Evolutionary conservation across 257 asterid genomes (phyloP), one percentile per base, ranked within the genome.

Genomic region (Misopates orontium): DNA sequence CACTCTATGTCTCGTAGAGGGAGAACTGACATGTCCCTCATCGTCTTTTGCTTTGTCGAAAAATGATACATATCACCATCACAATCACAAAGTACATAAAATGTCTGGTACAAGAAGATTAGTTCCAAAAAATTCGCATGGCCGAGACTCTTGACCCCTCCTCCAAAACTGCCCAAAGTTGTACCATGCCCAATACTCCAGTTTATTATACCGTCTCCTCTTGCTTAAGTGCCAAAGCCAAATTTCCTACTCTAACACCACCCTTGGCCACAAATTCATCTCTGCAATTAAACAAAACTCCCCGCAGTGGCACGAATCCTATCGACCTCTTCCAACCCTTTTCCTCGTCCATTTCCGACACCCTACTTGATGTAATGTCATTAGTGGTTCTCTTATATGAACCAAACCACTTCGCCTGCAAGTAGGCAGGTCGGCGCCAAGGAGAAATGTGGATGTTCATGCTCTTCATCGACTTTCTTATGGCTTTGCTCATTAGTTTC

Each of bases 381-480:
- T 73, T 83, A 3, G 65, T 69, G n/a, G 86, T 84, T 65, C 96
- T 67, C 60, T 65, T 86, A 22, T 77, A 77, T 1, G 85, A 57
- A 11, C 80, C 77, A 11, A 85, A 76, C 97, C 97, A 89, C 69
- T 85, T 89, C n/a, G 86, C 70, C 48, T 86, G 83, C 85, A 77
- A 57, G 80, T 83, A 83, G 12, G 68, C 54, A 4, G 31, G 74
- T 66, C 89, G 78, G 62, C 97, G 85, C 95, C 97, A 89, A 1
- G 97, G 95, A 13, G 97, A 86, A 59, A 87, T 73, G 39, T 55
- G 58, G 25, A 89, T 74, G 23, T 70, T 80, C 19, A 53, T 71
- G 4, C 64, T 76, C 18, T 69, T 78, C 95, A 89, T 82, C 10
- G 94, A 87, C 64, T 67, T 83, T 60, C 73, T 80, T 0, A 85